Conservation (phyloP, 495 filamentous ascomycete genomes). For the Neurospora pannonica region DNA sequence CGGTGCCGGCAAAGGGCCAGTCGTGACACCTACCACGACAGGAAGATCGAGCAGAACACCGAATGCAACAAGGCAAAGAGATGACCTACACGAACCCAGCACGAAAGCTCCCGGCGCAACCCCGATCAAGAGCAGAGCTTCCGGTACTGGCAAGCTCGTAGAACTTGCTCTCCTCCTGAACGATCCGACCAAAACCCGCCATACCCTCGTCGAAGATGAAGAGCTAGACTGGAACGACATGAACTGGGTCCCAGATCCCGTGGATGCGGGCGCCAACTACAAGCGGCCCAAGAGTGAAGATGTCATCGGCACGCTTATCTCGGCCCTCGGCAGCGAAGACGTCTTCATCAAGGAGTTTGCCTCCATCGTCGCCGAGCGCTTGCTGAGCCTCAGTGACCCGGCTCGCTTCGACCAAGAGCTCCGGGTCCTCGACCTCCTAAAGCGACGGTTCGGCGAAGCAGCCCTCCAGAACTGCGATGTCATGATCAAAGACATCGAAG, state of each 20-base stretch:
- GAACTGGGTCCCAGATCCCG: conserved; percentile 83
- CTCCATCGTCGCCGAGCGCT: conserved; percentile 67
- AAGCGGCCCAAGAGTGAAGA: conserved; percentile 80
- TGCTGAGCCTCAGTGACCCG: conserved; percentile 54
- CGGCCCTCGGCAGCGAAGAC: conserved; percentile 75
- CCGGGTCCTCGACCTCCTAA: conserved; percentile 74
- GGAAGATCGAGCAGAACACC: conserved; percentile 1
- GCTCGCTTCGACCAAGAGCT: conserved; percentile 63
- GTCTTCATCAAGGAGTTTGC: conserved; percentile 92
- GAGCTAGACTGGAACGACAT: conserved; percentile 84
- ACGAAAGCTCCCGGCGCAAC: background rate
- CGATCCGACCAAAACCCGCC: conserved; percentile 44
- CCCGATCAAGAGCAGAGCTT: background rate
- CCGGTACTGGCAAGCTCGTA: conserved; percentile 37
- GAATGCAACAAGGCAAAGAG: background rate
- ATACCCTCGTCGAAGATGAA: conserved; percentile 45
- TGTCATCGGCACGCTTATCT: conserved; percentile 84
- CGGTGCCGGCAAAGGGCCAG: background rate
- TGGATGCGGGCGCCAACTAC: conserved; percentile 89
- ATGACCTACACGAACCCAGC: background rate
- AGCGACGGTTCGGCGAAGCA: conserved; percentile 77
- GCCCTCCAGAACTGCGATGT: conserved; percentile 87
- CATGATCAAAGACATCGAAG: conserved; percentile 90
- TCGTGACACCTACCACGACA: conserved; percentile 9
- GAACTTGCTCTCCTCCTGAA: conserved; percentile 71